Conservation (phyloP, 2,329 filamentous ascomycete species). For the Talaromyces sp. region DNA sequence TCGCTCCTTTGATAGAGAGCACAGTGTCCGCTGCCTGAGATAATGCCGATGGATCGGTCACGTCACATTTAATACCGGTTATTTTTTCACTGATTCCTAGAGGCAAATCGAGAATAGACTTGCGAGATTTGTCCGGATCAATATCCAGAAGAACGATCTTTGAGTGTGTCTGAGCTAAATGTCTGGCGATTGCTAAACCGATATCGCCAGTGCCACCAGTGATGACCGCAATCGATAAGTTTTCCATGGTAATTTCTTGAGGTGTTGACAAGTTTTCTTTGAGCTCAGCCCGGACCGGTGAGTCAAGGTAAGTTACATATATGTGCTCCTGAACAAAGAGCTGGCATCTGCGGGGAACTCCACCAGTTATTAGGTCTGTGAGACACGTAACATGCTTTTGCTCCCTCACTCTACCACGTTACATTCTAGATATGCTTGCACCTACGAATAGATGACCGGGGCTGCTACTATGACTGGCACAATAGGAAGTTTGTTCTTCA, state of each 20-base stretch:
- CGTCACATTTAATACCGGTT: conserved; percentile 21
- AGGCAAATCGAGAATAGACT: conserved; percentile 17
- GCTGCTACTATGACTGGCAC: background rate
- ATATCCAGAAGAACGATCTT: conserved; percentile 25
- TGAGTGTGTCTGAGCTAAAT: conserved; percentile 23
- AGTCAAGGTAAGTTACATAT: background rate
- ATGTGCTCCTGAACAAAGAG: background rate
- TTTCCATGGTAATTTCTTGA: background rate
- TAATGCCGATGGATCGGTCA: conserved; percentile 24
- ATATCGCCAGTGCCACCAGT: conserved; percentile 28
- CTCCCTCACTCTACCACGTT: background rate
- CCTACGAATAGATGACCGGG: background rate
- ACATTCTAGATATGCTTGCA: background rate
- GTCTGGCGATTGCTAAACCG: conserved; percentile 25
- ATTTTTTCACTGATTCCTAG: conserved; percentile 18
- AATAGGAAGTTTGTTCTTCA: background rate
- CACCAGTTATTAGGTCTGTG: background rate
- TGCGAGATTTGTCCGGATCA: conserved; percentile 19
- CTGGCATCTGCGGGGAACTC: background rate
- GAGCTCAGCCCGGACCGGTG: background rate
- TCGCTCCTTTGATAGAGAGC: conserved; percentile 7
- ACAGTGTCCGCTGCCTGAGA: conserved; percentile 16
- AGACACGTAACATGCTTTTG: background rate
- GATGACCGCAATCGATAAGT: conserved; percentile 22
- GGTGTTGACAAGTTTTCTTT: background rate